phyloP scores from a whole-genome alignment of 352 stramenopile species.

The Globisporangium cystogenes region DNA sequence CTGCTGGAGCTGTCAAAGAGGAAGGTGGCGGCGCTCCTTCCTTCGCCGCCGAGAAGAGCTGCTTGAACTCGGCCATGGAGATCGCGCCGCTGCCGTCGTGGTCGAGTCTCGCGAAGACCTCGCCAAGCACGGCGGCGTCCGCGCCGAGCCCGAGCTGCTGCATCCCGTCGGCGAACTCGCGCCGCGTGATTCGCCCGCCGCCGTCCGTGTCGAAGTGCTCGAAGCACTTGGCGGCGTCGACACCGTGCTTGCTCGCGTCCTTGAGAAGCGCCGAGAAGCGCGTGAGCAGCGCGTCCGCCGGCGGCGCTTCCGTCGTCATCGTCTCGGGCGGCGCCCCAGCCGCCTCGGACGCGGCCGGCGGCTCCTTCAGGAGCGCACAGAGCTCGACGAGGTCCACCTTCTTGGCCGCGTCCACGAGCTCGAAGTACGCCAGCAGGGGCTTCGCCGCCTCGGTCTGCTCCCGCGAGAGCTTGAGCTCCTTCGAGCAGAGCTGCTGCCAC shows the following conservation, averaged over 20 bases:
- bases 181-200: conserved; percentile 47
- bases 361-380: conserved; percentile 3
- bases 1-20: background rate
- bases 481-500: conserved; percentile 29
- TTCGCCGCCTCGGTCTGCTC: conserved; percentile 16
- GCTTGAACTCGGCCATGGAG: conserved; percentile 55
- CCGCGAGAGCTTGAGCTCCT: conserved; percentile 22
- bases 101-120: conserved; percentile 51
- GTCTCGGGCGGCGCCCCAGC: background rate
- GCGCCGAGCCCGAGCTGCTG: conserved; percentile 37
- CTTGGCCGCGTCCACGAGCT: conserved; percentile 20
- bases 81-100: conserved; percentile 59
- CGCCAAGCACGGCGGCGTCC: conserved; percentile 23
- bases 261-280: conserved; percentile 40
- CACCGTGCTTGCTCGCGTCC: conserved; percentile 33
- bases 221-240: conserved; percentile 62
- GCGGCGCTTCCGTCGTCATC: background rate
- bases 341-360: background rate
- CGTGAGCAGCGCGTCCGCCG: conserved; percentile 16
- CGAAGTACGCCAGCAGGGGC: conserved; percentile 20
- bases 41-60: conserved; percentile 21
- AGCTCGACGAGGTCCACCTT: conserved; percentile 13
- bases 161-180: conserved; percentile 59
- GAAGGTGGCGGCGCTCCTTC: background rate
- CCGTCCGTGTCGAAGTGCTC: conserved; percentile 83